Conservation (phyloP, 2,329 filamentous ascomycete genomes). For the Colletotrichum camelliae region DNA sequence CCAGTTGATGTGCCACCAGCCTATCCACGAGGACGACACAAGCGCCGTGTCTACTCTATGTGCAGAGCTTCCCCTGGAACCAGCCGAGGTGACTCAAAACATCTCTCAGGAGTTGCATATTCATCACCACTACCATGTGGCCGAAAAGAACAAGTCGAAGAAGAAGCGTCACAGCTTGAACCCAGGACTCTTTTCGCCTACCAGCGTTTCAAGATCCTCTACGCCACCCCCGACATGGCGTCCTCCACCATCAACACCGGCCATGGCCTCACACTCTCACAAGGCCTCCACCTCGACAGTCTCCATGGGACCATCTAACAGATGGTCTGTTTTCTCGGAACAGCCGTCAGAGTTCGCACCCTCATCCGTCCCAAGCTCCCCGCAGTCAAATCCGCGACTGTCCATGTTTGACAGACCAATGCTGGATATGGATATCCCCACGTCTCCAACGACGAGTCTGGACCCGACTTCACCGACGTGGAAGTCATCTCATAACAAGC, state of each 20-base stretch:
- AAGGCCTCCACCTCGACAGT: conserved; percentile 57
- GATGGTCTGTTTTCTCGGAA: conserved; percentile 70
- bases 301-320: conserved; percentile 49
- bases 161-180: conserved; percentile 74
- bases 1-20: conserved; percentile 81
- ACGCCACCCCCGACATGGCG: conserved; percentile 47
- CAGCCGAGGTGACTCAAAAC: conserved; percentile 30
- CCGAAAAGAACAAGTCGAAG: conserved; percentile 66
- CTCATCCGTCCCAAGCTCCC: conserved; percentile 83
- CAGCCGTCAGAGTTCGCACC: conserved; percentile 67
- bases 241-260: conserved; percentile 43
- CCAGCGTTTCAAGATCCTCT: conserved; percentile 41
- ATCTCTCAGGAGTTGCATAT: conserved; percentile 83
- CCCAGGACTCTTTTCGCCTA: conserved; percentile 65
- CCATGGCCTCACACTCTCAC: conserved; percentile 46
- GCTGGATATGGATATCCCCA: conserved; percentile 74
- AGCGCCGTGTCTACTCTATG: conserved; percentile 62
- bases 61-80: conserved; percentile 69
- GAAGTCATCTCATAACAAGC: conserved; percentile 57
- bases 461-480: conserved; percentile 70
- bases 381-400: conserved; percentile 73
- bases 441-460: conserved; percentile 80
- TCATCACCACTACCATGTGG: conserved; percentile 90
- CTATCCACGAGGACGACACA: conserved; percentile 53
- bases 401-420: conserved; percentile 80